Evolutionary conservation across 306 rosid species (phyloP), one percentile per base, ranked within the genome.

Genomic region (Geum urbanum): DNA sequence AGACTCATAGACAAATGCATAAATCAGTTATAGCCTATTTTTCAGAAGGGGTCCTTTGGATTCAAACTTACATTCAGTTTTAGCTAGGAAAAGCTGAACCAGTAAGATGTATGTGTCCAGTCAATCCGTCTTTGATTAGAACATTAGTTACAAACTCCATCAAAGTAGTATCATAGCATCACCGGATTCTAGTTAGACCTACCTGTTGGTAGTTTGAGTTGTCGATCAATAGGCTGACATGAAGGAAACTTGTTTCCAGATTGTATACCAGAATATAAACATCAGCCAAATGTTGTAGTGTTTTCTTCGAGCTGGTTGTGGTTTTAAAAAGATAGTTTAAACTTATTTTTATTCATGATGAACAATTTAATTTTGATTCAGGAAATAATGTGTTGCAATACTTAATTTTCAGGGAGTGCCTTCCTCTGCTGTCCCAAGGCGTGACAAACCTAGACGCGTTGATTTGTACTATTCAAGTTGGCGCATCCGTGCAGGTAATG

Each of bases 381-480:
- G 70, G 67, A 72, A 69, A 19, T 83, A 83, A 72, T n/a, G 6
- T 59, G 5, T 67, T 54, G 20, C 6, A 63, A 9, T 70, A 56
- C 75, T 18, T 77, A 0, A 50, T 53, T 71, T 51, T 63, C 78
- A 86, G 90, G 85, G 90, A 44, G 77, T 86, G 47, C 90, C 83
- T 8, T 66, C 77, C 80, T 43, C 87, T 60, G 76, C 76, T 5
- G 78, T 86, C 60, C 87, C 85, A 4, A 83, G 87, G 52, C 90
- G 79, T 27, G 72, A 78, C 67, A 86, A 86, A 79, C 87, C 85
- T 37, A 86, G 80, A 52, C 87, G 90, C 6, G 90, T 86, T 20
- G 87, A 86, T 45, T 72, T 86, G 72, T 86, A 80, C 73, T 86
- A 86, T 71, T 86, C 90, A 55, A 86, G 90, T 52, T 86, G 90